These are phyloP conservation scores for Fusarium metavorans DNA, from an alignment of 2,329 filamentous ascomycete species.

Conservation along the genomic window DNA sequence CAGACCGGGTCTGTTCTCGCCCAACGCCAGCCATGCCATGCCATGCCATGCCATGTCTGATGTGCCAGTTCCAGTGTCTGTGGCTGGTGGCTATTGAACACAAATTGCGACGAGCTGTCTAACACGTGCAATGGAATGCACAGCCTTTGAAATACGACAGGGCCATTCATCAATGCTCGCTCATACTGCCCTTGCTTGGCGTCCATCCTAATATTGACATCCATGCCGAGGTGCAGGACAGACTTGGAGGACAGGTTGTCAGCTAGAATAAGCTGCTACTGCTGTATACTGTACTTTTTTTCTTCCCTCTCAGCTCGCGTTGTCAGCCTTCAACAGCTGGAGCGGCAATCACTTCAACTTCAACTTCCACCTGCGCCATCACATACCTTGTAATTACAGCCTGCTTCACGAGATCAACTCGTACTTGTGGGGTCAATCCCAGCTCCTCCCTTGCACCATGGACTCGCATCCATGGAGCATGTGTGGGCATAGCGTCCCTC, in stretches of 20 bases:
- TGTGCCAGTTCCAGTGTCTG: conserved; percentile 20
- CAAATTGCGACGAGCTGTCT: conserved; percentile 28
- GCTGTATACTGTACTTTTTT: background rate
- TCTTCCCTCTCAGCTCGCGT: background rate
- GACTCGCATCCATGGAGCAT: conserved; percentile 15
- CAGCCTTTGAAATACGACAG: conserved; percentile 19
- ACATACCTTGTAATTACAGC: background rate
- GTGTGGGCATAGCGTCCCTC: conserved; percentile 24
- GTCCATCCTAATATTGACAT: conserved; percentile 9
- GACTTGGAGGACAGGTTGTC: background rate
- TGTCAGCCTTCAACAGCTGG: background rate
- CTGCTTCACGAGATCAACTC: conserved; percentile 14
- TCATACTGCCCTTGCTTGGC: conserved; percentile 37
- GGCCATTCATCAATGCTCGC: conserved; percentile 21
- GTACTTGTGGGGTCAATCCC: conserved; percentile 30
- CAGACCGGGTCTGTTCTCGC: background rate
- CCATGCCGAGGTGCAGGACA: background rate
- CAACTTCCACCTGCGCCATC: background rate
- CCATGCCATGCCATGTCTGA: background rate
- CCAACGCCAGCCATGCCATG: background rate
- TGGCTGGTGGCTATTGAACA: conserved; percentile 29
- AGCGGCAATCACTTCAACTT: background rate
- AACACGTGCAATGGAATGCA: conserved; percentile 38
- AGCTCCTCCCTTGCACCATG: conserved; percentile 26
- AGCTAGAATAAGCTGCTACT: background rate